Evolutionary conservation across 306 rosid species (phyloP).

Genomic region (Dalbergia cultrata): DNA sequence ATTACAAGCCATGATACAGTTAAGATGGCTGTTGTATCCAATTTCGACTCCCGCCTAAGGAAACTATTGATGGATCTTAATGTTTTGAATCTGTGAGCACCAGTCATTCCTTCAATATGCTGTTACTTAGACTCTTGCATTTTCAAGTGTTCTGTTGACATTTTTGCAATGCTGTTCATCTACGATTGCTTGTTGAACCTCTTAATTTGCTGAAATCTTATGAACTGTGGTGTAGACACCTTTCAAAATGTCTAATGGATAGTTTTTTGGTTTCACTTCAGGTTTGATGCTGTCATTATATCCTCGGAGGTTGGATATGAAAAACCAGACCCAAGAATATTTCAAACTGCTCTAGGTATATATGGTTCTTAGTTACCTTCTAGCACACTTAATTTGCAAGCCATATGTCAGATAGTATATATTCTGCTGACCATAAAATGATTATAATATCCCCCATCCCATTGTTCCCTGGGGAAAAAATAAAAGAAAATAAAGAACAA

Average conservation of each 20-base stretch:
- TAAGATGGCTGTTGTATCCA: constrained; percentile 95
- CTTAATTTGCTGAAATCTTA: constrained; percentile 20
- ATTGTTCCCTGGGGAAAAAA: background rate
- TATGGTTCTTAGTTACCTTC: constrained; percentile 16
- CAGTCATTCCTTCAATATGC: constrained; percentile 33
- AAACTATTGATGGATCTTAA: constrained; percentile 86
- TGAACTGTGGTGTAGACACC: constrained; percentile 14
- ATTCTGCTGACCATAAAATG: background rate
- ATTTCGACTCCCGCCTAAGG: constrained; percentile 90
- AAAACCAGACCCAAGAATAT: constrained; percentile 89
- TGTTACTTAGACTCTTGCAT: background rate
- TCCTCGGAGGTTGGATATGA: constrained; percentile 94
- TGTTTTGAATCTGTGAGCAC: constrained; percentile 82
- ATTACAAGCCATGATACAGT: constrained; percentile 60
- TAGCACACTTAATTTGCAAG: constrained; percentile 9
- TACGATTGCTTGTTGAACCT: constrained; percentile 7
- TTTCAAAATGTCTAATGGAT: constrained; percentile 3
- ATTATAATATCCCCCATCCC: background rate
- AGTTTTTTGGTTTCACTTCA: constrained; percentile 43
- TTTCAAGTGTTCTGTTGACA: constrained; percentile 1
- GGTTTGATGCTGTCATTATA: constrained; percentile 89
- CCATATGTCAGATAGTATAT: constrained; percentile 14
- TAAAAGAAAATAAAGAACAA: background rate
- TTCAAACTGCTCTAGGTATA: constrained; percentile 88
- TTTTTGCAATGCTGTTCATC: background rate